Conservation (phyloP, 2,329 filamentous ascomycete species). For the Phialophora tarda region DNA sequence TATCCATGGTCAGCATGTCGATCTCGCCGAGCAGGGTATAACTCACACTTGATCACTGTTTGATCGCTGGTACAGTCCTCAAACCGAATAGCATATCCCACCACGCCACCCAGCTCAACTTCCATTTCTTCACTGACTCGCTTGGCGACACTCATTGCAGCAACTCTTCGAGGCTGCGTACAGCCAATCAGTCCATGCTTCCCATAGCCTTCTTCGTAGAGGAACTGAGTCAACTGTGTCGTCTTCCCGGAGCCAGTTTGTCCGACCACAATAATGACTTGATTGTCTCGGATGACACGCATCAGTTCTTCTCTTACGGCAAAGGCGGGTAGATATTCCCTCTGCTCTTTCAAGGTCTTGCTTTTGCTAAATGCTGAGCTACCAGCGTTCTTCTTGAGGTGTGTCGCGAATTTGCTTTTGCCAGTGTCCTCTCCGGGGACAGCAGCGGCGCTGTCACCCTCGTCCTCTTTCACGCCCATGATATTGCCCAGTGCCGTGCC, state of each 20-base stretch:
- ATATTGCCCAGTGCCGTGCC: slow-evolving; percentile 92
- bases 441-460: slow-evolving; percentile 82
- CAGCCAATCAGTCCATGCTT: slow-evolving; percentile 91
- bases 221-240: slow-evolving; percentile 92
- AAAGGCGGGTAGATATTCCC: slow-evolving; percentile 93
- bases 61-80: slow-evolving; percentile 97
- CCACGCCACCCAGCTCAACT: slow-evolving; percentile 80
- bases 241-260: slow-evolving; percentile 98
- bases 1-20: slow-evolving; percentile 39
- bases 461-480: slow-evolving; percentile 92
- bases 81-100: slow-evolving; percentile 97
- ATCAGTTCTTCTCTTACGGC: slow-evolving; percentile 92
- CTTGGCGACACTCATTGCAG: slow-evolving; percentile 97
- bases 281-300: slow-evolving; percentile 91
- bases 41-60: slow-evolving; percentile 83
- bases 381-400: slow-evolving; percentile 84
- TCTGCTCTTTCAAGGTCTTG: slow-evolving; percentile 87
- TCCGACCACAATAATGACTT: slow-evolving; percentile 94
- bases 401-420: slow-evolving; percentile 81
- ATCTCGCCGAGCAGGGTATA: background rate
- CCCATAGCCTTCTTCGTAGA: slow-evolving; percentile 89
- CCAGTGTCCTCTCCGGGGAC: slow-evolving; percentile 73
- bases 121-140: slow-evolving; percentile 99
- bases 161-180: slow-evolving; percentile 94
- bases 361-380: slow-evolving; percentile 88